Conservation (phyloP, 352 stramenopile genomes). For the Phytophthora vignae region DNA sequence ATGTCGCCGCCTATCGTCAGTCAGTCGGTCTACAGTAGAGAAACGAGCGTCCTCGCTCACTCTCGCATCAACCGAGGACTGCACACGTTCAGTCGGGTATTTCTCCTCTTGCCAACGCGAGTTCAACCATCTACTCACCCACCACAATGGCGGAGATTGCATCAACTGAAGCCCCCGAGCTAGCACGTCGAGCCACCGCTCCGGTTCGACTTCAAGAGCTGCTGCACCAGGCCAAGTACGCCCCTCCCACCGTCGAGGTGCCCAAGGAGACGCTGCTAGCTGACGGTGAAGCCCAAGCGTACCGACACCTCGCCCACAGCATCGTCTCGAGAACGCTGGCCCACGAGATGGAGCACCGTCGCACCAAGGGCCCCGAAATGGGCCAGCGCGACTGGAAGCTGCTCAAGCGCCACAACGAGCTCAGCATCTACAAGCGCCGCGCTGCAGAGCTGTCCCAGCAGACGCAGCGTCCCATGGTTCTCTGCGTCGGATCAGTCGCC, state of each 20-base stretch:
- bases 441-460: slow-evolving; percentile 11
- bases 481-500: slow-evolving; percentile 54
- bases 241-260: neutral
- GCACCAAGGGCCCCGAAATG: slow-evolving; percentile 26
- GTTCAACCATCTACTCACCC: neutral
- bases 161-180: slow-evolving; percentile 9
- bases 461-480: slow-evolving; percentile 46
- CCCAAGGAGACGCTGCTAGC: slow-evolving; percentile 18
- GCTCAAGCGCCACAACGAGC: slow-evolving; percentile 42
- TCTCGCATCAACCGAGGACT: slow-evolving; percentile 14
- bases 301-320: slow-evolving; percentile 42
- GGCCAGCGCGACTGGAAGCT: slow-evolving; percentile 42
- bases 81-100: slow-evolving; percentile 7
- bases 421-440: slow-evolving; percentile 50
- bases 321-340: slow-evolving; percentile 56
- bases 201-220: slow-evolving; percentile 29
- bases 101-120: slow-evolving; percentile 10
- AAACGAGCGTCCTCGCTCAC: slow-evolving; percentile 14
- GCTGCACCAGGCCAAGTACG: slow-evolving; percentile 23
- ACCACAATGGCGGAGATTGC: slow-evolving; percentile 17
- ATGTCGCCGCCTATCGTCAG: slow-evolving; percentile 23
- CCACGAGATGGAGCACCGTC: slow-evolving; percentile 52
- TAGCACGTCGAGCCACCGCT: slow-evolving; percentile 26
- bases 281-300: slow-evolving; percentile 39
- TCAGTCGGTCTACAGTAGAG: slow-evolving; percentile 1